Evolutionary conservation across 148 eudicot genomes (phyloP), one percentile per base, ranked within the genome.

Genomic region (Spergularia bocconei): DNA sequence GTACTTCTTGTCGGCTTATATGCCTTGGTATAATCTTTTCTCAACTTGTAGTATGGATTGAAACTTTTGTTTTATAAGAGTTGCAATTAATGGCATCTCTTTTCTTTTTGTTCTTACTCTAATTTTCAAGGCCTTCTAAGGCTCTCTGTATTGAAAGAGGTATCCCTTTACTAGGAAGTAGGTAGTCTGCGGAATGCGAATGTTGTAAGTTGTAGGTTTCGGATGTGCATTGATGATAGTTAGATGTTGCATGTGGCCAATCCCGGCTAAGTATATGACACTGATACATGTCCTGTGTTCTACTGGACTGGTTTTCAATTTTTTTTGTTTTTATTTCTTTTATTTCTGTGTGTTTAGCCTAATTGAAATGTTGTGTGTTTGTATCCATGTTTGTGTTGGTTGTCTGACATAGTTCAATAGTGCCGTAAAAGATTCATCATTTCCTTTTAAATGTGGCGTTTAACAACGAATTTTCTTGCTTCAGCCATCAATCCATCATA

Each of bases 181-280:
- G 8, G 66, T 29, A 41, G 39, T 29, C 19, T 39, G 2, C 20
- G 39, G n/a, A 38, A 13, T 39, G 2, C 20, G 39, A 33, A 38
- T 9, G 17, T 66, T 53, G 52, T 60, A 75, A 75, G 15, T 13
- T 65, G 50, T 66, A 21, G 50, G 71, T 21, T 53, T 58, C 29
- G 17, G 13, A 33, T 29, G 17, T 33, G 12, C 17, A 51, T 33
- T 52, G 11, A 63, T 59, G 33, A 59, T 63, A 11, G 13, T 61
- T 61, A 23, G 14, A 61, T 61, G 38, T 25, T 21, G 15, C 25
- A 10, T 44, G 44, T 66, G 70, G 41, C 44, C 53, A 44, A 41
- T 7, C 3, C 41, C 2, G 70, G 6, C 13, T 33, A 63, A 13
- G 14, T 29, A 36, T 63, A 29, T 29, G 33, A 5, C 20, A 3